phyloP scores from a whole-genome alignment of 495 filamentous ascomycete genomes.

The Penicillium psychrofluorescens region DNA sequence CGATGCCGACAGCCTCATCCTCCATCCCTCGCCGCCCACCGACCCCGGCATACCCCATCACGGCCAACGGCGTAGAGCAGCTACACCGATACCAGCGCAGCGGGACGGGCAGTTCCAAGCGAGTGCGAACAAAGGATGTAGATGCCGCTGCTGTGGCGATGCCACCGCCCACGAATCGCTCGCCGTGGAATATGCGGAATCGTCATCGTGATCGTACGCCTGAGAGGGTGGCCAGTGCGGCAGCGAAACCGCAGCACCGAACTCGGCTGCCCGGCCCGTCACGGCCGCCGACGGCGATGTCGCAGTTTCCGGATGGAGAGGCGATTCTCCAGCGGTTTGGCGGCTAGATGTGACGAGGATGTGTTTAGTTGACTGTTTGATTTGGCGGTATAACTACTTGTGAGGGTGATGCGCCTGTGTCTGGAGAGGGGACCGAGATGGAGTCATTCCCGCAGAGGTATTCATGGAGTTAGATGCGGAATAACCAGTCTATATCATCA shows the following conservation, averaged over 20 bases:
- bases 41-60: constrained; percentile 22
- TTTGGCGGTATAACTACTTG: too few relatives aligned
- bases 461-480: too few relatives aligned
- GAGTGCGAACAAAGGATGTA: constrained; percentile 8
- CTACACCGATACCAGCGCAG: constrained; percentile 40
- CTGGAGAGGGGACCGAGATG: too few relatives aligned
- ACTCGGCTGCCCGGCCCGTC: constrained; percentile 15
- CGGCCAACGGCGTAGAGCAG: constrained; percentile 33
- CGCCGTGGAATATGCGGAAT: constrained; percentile 9
- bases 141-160: constrained; percentile 10
- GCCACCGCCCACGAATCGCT: constrained; percentile 18
- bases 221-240: background rate
- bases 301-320: constrained; percentile 12
- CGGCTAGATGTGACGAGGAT: background rate
- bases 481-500: too few relatives aligned
- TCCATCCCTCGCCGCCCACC: constrained; percentile 11
- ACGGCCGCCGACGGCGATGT: constrained; percentile 5
- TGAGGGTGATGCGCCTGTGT: too few relatives aligned
- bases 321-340: constrained; percentile 17
- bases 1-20: background rate
- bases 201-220: constrained; percentile 11
- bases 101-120: constrained; percentile 39
- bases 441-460: too few relatives aligned
- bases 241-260: constrained; percentile 16
- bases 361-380: background rate